These are phyloP conservation scores for Aphanomyces euteiches DNA, from an alignment of 352 stramenopile species.

Conservation along the genomic window DNA sequence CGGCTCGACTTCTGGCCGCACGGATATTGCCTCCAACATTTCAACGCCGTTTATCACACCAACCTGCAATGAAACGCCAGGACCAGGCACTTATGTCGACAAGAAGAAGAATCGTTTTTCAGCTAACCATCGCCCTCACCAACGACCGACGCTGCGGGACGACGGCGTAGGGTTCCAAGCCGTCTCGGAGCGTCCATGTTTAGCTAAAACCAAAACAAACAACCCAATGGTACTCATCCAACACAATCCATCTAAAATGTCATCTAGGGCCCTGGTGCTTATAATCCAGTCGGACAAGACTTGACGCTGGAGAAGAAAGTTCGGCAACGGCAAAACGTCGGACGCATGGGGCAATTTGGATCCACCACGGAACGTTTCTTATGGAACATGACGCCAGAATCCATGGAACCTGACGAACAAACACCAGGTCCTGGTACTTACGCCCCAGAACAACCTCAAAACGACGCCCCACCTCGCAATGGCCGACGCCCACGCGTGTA, in stretches of 20 bases:
- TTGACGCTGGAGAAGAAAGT: constrained; percentile 50
- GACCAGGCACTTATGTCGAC: constrained; percentile 52
- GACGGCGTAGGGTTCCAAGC: constrained; percentile 67
- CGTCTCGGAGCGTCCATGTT: constrained; percentile 55
- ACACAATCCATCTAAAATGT: neutral
- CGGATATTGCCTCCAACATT: constrained; percentile 55
- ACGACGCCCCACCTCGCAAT: constrained; percentile 19
- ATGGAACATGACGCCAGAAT: constrained; percentile 53
- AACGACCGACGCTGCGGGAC: constrained; percentile 32
- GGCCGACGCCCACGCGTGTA: constrained; percentile 24
- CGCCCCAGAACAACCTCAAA: constrained; percentile 35
- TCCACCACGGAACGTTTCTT: constrained; percentile 67
- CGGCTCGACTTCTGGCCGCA: constrained; percentile 57
- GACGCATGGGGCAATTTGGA: constrained; percentile 68
- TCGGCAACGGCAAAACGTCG: constrained; percentile 47
- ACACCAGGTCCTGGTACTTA: constrained; percentile 64
- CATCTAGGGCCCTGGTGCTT: constrained; percentile 23
- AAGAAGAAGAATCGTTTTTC: constrained; percentile 18
- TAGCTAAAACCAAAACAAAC: constrained; percentile 40
- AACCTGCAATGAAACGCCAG: constrained; percentile 53
- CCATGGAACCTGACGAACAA: constrained; percentile 43
- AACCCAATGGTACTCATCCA: constrained; percentile 18
- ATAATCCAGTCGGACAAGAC: constrained; percentile 21
- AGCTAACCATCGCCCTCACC: neutral
- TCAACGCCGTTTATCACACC: constrained; percentile 52